Base-by-base conservation (phyloP, 352 stramenopile species). In the Globisporangium solare region DNA sequence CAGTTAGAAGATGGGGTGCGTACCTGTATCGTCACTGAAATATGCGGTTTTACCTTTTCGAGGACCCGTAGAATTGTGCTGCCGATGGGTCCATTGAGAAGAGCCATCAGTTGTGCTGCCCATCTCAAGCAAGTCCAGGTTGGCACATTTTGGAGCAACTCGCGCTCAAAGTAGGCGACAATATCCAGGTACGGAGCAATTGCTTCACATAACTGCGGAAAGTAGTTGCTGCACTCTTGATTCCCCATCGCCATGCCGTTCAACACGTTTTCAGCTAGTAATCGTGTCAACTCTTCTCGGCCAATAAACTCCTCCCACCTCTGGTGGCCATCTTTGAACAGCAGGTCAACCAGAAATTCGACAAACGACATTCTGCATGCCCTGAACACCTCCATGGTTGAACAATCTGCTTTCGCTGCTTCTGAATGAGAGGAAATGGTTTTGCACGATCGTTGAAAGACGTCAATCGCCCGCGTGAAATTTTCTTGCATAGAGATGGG, bases 71-170 rank as follows among this genome's bases (percentile, higher is more conserved):
- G 55, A 43, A 94, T 79, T 8, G 73, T 86, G 37, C 63, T 63
- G 7, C 74, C 65, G 22, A 92, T 87, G 2, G 67, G 58, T 15
- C 78, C 73, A 54, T 77, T 78, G 13, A 89, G 37, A 20, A 94
- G 67, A 18, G 83, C 83, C 64, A 94, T 82, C 3, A 94, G 62
- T 24, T 94, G 83, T 10, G 81, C 75, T 1, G 83, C 85, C 83
- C 83, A 94, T 17, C 80, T 64, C 35, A 94, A 59, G 13, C 79
- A 91, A 2, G 83, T 94, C 83, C 83, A 94, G n/a, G 86, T 68
- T 4, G 83, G 83, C 13, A 91, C 65, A 3, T 74, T 64, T 5
- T 57, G 60, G 14, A 88, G 46, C 32, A 89, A 49, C 14, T 60
- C 66, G 24, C 72, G 54, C 37, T 88, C 66, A 50, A 89, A 82